phyloP scores from a whole-genome alignment of 306 rosid genomes.

The Mimosa pudica region DNA sequence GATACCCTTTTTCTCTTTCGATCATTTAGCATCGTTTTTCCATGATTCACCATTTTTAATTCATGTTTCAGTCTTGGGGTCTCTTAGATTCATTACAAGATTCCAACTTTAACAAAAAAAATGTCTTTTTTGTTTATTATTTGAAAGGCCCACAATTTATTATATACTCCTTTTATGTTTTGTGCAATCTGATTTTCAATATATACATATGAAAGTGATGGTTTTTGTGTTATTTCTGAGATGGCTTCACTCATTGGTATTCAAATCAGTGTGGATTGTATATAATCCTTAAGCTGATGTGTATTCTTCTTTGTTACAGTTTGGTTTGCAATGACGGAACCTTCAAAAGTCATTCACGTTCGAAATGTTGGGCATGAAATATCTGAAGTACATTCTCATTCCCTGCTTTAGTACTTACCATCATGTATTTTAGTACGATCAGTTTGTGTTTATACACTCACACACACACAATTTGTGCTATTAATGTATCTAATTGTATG shows the following conservation, averaged over 20 bases:
- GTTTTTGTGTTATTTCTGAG: slow-evolving; percentile 14
- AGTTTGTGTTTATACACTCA: background rate
- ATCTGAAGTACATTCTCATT: slow-evolving; percentile 63
- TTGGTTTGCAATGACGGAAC: slow-evolving; percentile 72
- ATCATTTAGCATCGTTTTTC: slow-evolving; percentile 18
- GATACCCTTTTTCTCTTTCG: slow-evolving; percentile 29
- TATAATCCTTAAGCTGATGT: background rate
- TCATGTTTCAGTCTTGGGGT: slow-evolving; percentile 21
- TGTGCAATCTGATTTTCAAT: slow-evolving; percentile 25
- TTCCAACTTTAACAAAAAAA: slow-evolving; percentile 12
- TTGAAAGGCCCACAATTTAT: slow-evolving; percentile 13
- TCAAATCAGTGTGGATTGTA: background rate
- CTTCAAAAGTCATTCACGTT: slow-evolving; percentile 96
- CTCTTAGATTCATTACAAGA: slow-evolving; percentile 23
- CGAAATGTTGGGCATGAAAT: slow-evolving; percentile 97
- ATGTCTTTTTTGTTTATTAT: background rate
- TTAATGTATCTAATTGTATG: background rate
- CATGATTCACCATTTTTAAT: slow-evolving; percentile 28
- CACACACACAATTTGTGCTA: background rate
- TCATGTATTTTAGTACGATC: slow-evolving; percentile 7
- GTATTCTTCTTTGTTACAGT: slow-evolving; percentile 40
- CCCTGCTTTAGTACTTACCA: slow-evolving; percentile 25
- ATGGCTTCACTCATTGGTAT: background rate
- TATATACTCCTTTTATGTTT: slow-evolving; percentile 21
- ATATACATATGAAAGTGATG: background rate